Base-by-base conservation (phyloP, 305 asterid species). In the Solanum hybrid region DNA sequence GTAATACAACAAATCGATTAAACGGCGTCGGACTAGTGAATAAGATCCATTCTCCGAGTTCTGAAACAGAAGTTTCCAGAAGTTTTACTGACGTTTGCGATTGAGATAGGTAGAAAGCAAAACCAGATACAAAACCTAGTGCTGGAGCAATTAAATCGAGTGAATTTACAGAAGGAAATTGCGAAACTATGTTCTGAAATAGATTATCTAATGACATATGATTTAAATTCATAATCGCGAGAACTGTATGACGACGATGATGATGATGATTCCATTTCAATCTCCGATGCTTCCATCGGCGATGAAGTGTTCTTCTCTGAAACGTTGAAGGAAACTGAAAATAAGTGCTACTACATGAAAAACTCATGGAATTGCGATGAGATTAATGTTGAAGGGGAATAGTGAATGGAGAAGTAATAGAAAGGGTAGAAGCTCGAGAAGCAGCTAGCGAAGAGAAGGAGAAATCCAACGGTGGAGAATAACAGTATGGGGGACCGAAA, bases 11-110 rank as follows among this genome's bases (percentile, higher is more conserved):
- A 40, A 96, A 97, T n/a, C 99, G 94, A 92, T 97, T 97, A 88
- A 97, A 97, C 79, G 99, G 99, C 82, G 99, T 96, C 34, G 99
- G 98, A 87, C 95, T 93, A 64, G 99, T 91, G 89, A 94, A 95
- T 88, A 97, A 88, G 22, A 96, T 93, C 98, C 99, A 97, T 89
- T 96, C 99, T 42, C 97, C 99, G 29, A 95, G 85, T 27, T 91
- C 90, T 4, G 87, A 37, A 77, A 42, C 84, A 29, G 91, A 89
- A 89, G 89, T 88, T 2, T 76, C 51, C n/a, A 24, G 29, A 46
- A 66, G 16, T 17, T 89, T 86, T 60, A 91, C 88, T 71, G 88
- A 84, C 1, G 82, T 87, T 6, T 85, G 82, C 76, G 90, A 90
- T 87, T 91, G 91, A 69, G 95, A 92, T 36, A 95, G 87, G 86